These are phyloP conservation scores for Aspergillus chevalieri DNA, from an alignment of 2,329 filamentous ascomycete species.

Conservation along the genomic window DNA sequence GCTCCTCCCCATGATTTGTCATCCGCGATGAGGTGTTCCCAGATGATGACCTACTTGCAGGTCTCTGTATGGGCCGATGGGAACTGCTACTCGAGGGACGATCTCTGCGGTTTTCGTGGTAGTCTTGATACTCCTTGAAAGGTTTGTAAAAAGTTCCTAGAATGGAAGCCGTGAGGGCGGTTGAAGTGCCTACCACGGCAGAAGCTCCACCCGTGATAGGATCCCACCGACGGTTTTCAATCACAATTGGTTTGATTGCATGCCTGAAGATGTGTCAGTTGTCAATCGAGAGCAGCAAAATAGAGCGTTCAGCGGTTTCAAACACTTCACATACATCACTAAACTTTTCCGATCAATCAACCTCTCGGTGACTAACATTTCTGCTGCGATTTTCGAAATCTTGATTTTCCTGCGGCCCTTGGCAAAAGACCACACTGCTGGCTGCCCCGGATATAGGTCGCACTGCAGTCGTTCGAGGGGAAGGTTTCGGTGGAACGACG, in stretches of 20 bases:
- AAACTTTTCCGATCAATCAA: conserved; percentile 15
- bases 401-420: conserved; percentile 1
- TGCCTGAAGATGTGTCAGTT: conserved; percentile 11
- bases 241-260: conserved; percentile 23
- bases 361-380: conserved; percentile 18
- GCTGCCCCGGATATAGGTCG: conserved; percentile 15
- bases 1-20: no score
- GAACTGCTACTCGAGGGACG: background rate
- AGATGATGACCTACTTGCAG: no score
- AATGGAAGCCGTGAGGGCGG: conserved; percentile 19
- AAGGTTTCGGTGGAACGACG: conserved; percentile 40
- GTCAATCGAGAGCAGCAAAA: no score
- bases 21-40: no score
- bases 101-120: conserved; percentile 18
- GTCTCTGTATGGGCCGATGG: no score
- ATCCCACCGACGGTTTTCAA: conserved; percentile 30
- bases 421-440: conserved; percentile 24
- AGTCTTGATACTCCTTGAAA: conserved; percentile 1
- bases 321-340: conserved; percentile 11
- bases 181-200: conserved; percentile 17
- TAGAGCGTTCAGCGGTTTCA: background rate
- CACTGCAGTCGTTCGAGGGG: conserved; percentile 21
- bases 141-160: conserved; percentile 22
- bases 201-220: conserved; percentile 24
- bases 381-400: conserved; percentile 19